Percentiles rank a stretch among this genome's conserved stretches.
phyloP scores from a whole-genome alignment of 2,329 filamentous ascomycete genomes.

The Microcyclospora pomicola region DNA sequence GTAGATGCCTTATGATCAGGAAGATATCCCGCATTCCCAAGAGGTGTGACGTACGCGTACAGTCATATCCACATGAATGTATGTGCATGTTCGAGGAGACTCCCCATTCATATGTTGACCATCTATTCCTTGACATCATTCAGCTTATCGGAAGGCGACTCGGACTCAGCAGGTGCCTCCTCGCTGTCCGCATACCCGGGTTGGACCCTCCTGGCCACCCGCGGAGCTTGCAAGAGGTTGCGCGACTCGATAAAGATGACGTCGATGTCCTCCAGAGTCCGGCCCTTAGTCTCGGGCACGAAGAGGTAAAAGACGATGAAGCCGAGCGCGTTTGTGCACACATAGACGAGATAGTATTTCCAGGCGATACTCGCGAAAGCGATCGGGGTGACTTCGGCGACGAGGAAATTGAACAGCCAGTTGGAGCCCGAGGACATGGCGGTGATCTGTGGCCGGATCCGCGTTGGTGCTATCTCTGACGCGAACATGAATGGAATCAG shows the following conservation, averaged over 20 bases:
- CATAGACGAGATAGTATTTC: constrained; percentile 36
- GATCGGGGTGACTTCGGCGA: constrained; percentile 35
- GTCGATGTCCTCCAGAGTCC: constrained; percentile 19
- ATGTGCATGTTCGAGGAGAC: too few relatives aligned
- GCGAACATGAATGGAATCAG: constrained; percentile 22
- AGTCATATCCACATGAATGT: too few relatives aligned
- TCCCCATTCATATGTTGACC: too few relatives aligned
- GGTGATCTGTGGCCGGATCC: constrained; percentile 17
- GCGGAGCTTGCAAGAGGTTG: constrained; percentile 11
- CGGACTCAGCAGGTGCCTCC: too few relatives aligned
- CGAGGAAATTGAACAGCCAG: constrained; percentile 44
- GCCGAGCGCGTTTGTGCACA: constrained; percentile 44
- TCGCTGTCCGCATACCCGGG: constrained; percentile 7
- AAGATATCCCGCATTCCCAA: too few relatives aligned
- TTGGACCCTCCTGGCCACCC: constrained; percentile 11
- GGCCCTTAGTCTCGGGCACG: constrained; percentile 14
- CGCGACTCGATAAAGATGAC: constrained; percentile 14
- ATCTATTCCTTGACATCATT: too few relatives aligned
- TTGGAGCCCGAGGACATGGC: constrained; percentile 35
- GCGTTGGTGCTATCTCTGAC: constrained; percentile 19
- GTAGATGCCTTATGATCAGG: too few relatives aligned
- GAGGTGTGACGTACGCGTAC: too few relatives aligned
- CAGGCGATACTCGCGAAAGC: constrained; percentile 40
- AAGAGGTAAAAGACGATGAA: constrained; percentile 29
- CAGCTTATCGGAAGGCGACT: too few relatives aligned